Conservation (phyloP, 2,329 filamentous ascomycete species). For the Sarocladium strictum region DNA sequence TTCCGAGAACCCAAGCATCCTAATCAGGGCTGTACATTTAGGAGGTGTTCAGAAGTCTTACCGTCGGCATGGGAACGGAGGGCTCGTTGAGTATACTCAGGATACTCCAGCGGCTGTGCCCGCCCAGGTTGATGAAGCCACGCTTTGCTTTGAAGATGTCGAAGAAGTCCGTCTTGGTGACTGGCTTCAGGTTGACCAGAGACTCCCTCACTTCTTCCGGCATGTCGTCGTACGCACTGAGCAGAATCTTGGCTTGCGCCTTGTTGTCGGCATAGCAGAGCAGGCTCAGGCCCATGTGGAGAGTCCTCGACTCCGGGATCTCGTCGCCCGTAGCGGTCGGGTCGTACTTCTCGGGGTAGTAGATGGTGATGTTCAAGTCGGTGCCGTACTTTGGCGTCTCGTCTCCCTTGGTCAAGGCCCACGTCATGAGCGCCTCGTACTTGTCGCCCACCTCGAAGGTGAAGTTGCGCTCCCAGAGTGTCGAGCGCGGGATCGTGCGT, state of each 20-base stretch:
- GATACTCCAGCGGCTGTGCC: background rate
- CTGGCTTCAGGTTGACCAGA: background rate
- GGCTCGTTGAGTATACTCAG: background rate
- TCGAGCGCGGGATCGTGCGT: background rate
- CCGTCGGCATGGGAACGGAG: background rate
- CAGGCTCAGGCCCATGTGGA: background rate
- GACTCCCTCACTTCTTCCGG: background rate
- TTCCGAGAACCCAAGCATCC: background rate
- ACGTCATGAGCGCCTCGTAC: background rate
- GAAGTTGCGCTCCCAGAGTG: background rate
- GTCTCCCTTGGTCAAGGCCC: background rate
- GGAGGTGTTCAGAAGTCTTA: background rate
- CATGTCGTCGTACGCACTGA: background rate
- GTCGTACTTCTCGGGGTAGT: background rate
- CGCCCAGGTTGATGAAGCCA: background rate
- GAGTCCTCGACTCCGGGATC: background rate
- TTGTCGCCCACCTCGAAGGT: background rate
- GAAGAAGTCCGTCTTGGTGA: background rate
- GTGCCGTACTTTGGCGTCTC: background rate
- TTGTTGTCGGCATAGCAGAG: background rate
- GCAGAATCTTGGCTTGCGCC: background rate
- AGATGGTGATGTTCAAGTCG: background rate
- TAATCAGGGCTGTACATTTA: background rate
- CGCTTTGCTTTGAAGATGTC: background rate
- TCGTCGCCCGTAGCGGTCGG: background rate